Conservation (phyloP, 23 red algal genomes). For the Gracilaria domingensis region DNA sequence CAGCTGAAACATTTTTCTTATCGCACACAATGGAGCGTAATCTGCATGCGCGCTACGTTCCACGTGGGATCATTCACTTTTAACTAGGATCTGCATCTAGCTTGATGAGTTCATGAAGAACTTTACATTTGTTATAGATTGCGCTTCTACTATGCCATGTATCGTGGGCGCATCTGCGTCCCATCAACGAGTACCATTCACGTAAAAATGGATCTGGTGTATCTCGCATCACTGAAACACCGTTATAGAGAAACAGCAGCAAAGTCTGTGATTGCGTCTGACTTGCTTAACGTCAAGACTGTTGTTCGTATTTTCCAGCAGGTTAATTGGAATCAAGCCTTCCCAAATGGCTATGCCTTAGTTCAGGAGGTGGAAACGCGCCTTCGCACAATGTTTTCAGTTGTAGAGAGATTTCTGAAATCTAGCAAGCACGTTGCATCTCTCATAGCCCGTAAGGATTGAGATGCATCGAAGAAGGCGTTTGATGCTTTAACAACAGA, state of each 20-base stretch:
- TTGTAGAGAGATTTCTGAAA: background rate
- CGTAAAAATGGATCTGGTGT: slow-evolving; percentile 12
- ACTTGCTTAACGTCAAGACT: slow-evolving; percentile 17
- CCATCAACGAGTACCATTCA: background rate
- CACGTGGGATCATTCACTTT: background rate
- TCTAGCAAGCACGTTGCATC: too few species aligned
- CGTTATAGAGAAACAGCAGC: slow-evolving; percentile 11
- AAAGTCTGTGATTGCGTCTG: background rate
- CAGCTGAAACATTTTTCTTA: background rate
- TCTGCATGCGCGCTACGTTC: background rate
- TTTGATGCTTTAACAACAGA: too few species aligned
- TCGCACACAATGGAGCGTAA: background rate
- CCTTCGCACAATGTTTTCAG: slow-evolving; percentile 27
- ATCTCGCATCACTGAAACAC: slow-evolving; percentile 37
- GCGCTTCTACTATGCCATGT: slow-evolving; percentile 24
- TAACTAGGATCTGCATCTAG: background rate
- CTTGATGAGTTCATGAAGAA: slow-evolving; percentile 31
- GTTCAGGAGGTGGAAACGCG: slow-evolving; percentile 52
- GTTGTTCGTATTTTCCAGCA: slow-evolving; percentile 41
- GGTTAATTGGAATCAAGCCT: background rate
- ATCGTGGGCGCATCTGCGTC: slow-evolving; percentile 27
- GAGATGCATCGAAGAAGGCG: too few species aligned
- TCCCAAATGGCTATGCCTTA: slow-evolving; percentile 14
- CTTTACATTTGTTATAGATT: slow-evolving; percentile 54
- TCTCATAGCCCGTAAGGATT: too few species aligned